Conservation (phyloP, 108 stramenopile species). For the Pseudonitzschia delicatissima region DNA sequence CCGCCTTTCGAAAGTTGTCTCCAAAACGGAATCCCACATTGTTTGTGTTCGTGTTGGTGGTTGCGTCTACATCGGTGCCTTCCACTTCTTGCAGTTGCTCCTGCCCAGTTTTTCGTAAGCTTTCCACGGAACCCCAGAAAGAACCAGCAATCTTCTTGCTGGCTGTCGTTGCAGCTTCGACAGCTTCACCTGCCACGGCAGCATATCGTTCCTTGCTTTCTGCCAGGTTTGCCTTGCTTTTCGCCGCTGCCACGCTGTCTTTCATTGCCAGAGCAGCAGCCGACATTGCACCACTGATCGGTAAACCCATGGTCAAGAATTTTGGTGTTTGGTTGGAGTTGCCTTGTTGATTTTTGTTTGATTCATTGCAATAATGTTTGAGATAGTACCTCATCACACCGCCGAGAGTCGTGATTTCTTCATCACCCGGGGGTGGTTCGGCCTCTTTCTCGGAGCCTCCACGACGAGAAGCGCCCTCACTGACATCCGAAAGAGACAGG, state of each 20-base stretch:
- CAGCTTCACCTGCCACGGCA: too few relatives aligned
- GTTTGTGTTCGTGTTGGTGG: not conserved
- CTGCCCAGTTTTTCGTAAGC: too few relatives aligned
- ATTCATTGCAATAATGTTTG: not conserved
- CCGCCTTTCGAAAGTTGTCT: not conserved
- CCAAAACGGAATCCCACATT: not conserved
- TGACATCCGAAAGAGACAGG: not conserved
- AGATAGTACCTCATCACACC: not conserved
- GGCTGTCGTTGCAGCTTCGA: too few relatives aligned
- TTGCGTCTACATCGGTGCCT: too few relatives aligned
- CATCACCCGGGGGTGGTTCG: not conserved
- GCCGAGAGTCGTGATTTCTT: not conserved
- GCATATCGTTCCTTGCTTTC: too few relatives aligned
- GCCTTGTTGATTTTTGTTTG: not conserved
- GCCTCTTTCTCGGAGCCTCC: not conserved
- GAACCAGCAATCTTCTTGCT: too few relatives aligned
- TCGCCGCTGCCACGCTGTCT: constrained; percentile 10
- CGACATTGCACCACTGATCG: constrained; percentile 15
- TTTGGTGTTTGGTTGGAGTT: not conserved
- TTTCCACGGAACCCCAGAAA: too few relatives aligned
- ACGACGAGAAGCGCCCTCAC: not conserved
- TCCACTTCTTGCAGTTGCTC: too few relatives aligned
- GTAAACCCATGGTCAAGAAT: not conserved
- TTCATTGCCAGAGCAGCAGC: constrained; percentile 17
- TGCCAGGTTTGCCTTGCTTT: too few relatives aligned